These are phyloP conservation scores for Boletus bicolor DNA, from an alignment of 768 basidiomycete species.

Conservation along the genomic window DNA sequence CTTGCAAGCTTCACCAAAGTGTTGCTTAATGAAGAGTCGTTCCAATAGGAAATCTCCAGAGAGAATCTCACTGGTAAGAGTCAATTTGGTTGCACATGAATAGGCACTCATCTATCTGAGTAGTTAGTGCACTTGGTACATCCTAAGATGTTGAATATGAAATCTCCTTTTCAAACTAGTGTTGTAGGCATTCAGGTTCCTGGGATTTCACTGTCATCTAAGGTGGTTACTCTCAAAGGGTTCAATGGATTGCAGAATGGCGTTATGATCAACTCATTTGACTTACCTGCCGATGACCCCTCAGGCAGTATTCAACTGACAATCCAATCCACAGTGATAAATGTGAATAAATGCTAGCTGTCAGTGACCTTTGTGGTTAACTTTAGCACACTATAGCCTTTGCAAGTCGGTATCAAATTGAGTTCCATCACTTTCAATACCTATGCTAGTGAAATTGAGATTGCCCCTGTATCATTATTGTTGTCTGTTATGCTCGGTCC, in stretches of 20 bases:
- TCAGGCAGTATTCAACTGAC: constrained; percentile 69
- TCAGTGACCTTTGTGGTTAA: constrained; percentile 3
- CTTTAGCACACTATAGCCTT: constrained; percentile 43
- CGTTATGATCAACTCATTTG: constrained; percentile 63
- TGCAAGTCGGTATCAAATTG: constrained; percentile 70
- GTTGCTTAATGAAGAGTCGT: constrained; percentile 60
- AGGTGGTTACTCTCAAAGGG: constrained; percentile 62
- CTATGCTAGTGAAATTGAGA: constrained; percentile 47
- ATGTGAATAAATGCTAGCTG: constrained; percentile 41
- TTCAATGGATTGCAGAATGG: constrained; percentile 66
- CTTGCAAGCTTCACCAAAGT: constrained; percentile 65
- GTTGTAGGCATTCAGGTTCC: constrained; percentile 52
- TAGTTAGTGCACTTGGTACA: constrained; percentile 57
- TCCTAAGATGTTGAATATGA: background rate
- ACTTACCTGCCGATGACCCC: constrained; percentile 68
- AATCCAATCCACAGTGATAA: constrained; percentile 54
- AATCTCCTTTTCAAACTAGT: background rate
- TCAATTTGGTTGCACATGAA: background rate
- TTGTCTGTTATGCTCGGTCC: constrained; percentile 54
- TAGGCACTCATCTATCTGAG: constrained; percentile 9
- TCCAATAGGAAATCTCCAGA: constrained; percentile 67
- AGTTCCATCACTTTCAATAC: constrained; percentile 61
- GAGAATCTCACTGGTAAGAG: constrained; percentile 57
- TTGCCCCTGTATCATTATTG: constrained; percentile 55
- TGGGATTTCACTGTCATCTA: constrained; percentile 51